Base-by-base conservation (phyloP, 2,329 filamentous ascomycete genomes). In the Trichoderma pleuroti region DNA sequence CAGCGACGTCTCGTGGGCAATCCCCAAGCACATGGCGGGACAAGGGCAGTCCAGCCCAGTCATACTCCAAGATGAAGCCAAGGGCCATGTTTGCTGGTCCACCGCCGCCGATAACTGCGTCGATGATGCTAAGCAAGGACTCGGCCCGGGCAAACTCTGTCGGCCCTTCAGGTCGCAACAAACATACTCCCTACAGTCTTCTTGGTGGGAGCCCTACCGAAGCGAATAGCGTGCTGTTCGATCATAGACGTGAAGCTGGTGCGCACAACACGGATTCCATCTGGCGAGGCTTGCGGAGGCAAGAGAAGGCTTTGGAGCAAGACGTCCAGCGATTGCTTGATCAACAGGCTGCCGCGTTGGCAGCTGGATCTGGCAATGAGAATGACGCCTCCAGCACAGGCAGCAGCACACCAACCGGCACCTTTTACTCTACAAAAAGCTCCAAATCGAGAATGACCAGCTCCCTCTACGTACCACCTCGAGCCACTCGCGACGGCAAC, bases 281-380 rank as follows among this genome's bases (percentile, higher is more conserved):
- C 49, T 87, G 86, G 86, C 80, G 83, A 14, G 81, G 78, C 62
- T 75, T 87, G 18, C 81, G 82, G 64, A 81, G 83, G 18, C 82
- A 83, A 36, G 84, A 87, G 74, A 81, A 79, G 18, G 80, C 81
- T 0, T 74, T 87, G 0, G 83, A 86, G 71, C 76, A 77, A 5
- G 84, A 87, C 0, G 80, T 86, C 2, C 86, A 87, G 73, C 76
- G 77, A 9, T 78, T 85, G 11, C 79, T 87, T 1, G 85, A 87
- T 71, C 79, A 83, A 24, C 86, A 87, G 73, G 84, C 85, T 12
- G 78, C 78, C 3, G 84, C 83, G 0, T 75, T 87, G 14, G 74
- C 81, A 8, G 81, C 80, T 0, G 81, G 81, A 11, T 80, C 82
- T 30, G 78, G 74, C 73, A 57, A 75, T 66, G 73, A 77, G 9